Conservation (phyloP, 2,329 filamentous ascomycete species). For the Rasamsonia emersonii region DNA sequence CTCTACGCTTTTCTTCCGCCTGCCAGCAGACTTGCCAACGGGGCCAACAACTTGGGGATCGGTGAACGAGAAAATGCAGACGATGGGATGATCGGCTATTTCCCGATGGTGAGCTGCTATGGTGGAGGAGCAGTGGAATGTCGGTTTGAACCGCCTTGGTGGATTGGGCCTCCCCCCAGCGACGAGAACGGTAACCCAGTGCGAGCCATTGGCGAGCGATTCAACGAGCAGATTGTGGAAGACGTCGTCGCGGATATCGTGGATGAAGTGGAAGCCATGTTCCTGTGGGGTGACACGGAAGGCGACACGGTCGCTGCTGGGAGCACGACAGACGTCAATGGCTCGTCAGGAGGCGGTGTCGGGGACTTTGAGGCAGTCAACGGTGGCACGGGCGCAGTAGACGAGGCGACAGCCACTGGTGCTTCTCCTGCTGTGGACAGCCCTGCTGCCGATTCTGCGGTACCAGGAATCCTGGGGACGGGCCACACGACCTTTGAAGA, state of each 20-base stretch:
- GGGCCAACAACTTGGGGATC: constrained; percentile 38
- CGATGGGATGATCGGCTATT: constrained; percentile 92
- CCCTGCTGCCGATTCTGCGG: constrained; percentile 3
- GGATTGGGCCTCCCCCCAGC: constrained; percentile 64
- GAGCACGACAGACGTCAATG: constrained; percentile 14
- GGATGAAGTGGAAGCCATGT: constrained; percentile 69
- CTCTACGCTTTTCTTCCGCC: constrained; percentile 87
- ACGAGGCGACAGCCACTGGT: constrained; percentile 17
- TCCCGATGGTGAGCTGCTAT: constrained; percentile 87
- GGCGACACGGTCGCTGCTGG: constrained; percentile 23
- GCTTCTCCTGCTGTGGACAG: too few species aligned
- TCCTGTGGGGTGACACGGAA: constrained; percentile 52
- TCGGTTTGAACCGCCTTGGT: constrained; percentile 92
- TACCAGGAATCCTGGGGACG: constrained; percentile 6
- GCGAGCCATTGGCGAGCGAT: constrained; percentile 65
- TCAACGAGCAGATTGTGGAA: constrained; percentile 87
- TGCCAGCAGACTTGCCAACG: constrained; percentile 52
- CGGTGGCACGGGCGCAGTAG: constrained; percentile 22
- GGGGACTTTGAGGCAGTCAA: constrained; percentile 25
- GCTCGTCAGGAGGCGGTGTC: constrained; percentile 17
- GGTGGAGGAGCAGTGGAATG: constrained; percentile 83
- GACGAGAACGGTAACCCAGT: constrained; percentile 35
- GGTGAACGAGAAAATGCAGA: constrained; percentile 81
- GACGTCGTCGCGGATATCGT: constrained; percentile 88
- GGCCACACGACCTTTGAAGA: constrained; percentile 16